Base-by-base conservation (phyloP, 2,329 filamentous ascomycete species). In the Neopestalotiopsis clavispora region DNA sequence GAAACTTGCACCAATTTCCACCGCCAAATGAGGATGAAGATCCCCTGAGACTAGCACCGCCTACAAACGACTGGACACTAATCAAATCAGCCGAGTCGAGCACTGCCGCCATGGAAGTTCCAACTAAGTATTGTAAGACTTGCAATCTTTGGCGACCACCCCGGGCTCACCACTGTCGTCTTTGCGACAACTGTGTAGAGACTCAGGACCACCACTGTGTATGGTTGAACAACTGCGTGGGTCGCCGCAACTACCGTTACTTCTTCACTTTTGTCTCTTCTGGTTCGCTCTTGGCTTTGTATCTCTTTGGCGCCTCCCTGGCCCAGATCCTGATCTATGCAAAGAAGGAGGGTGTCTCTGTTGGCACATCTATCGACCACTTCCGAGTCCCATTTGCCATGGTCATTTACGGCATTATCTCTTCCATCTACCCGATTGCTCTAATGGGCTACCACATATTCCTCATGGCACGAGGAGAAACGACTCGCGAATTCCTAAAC, bases 171-270 rank as follows among this genome's bases (percentile, higher is more conserved):
- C 96, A 99, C 82, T 99, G 96, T 81, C 93, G 96, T 68, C 88
- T 97, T 34, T 99, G 96, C 82, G 95, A 99, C 81, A 98, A 97
- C 80, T 99, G 96, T 79, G 89, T 99, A 70, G 96, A 99, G 80
- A 97, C 94, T 0, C 94, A 98, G 74, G 96, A 99, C 77, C 96
- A 99, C 77, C 96, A 99, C 81, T 99, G 96, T 77, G 95, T 98
- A 17, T 99, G 96, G 96, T 89, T 99, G 72, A 99, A 99, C 83
- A 99, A 99, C 80, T 99, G 65, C 30, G 65, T 67, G 7, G 96
- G 96, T 58, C 92, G 95, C 73, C 93, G 96, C 75, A 99, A 99
- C 82, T 99, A 99, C 82, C 94, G 96, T 72, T 98, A 95, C 80
- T 99, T 99, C 81, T 98, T 98, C 79, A 89, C 92, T 12, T 99